Percentiles rank a stretch among this genome's conserved stretches.
Conservation (phyloP, 2,329 filamentous ascomycete species). For the Pseudopyrenochaeta lycopersici region DNA sequence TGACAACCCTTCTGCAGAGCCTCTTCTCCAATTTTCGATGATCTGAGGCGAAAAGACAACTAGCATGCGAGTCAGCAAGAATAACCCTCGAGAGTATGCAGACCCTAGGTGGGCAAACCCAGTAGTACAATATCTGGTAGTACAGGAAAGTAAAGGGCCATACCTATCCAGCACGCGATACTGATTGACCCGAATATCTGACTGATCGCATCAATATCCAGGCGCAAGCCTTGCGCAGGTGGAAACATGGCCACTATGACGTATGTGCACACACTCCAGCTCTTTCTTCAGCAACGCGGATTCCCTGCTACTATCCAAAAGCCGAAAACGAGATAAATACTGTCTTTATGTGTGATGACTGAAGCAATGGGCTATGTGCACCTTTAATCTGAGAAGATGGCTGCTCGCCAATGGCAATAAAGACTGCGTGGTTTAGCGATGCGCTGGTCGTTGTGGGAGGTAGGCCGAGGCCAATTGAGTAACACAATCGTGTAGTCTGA, state of each 20-base stretch:
- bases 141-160: background rate
- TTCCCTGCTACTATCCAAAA: too few relatives aligned
- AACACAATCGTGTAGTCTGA: too few relatives aligned
- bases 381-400: too few relatives aligned
- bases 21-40: constrained; percentile 88
- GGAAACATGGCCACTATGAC: constrained; percentile 59
- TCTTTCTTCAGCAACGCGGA: constrained; percentile 4
- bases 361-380: too few relatives aligned
- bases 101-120: background rate
- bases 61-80: constrained; percentile 22
- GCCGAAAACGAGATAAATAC: too few relatives aligned
- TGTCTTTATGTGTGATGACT: too few relatives aligned
- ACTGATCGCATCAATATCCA: constrained; percentile 90
- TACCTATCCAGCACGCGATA: constrained; percentile 89
- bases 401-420: too few relatives aligned
- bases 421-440: too few relatives aligned
- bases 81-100: background rate
- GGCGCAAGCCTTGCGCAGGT: constrained; percentile 65
- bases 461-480: too few relatives aligned
- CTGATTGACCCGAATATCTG: constrained; percentile 95
- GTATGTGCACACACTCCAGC: constrained; percentile 24
- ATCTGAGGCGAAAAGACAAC: constrained; percentile 97
- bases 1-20: constrained; percentile 86
- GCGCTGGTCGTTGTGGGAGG: too few relatives aligned
- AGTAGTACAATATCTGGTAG: background rate